These are phyloP conservation scores for Cladosporium sp. DNA, from an alignment of 2,329 filamentous ascomycete genomes.

Conservation along the genomic window DNA sequence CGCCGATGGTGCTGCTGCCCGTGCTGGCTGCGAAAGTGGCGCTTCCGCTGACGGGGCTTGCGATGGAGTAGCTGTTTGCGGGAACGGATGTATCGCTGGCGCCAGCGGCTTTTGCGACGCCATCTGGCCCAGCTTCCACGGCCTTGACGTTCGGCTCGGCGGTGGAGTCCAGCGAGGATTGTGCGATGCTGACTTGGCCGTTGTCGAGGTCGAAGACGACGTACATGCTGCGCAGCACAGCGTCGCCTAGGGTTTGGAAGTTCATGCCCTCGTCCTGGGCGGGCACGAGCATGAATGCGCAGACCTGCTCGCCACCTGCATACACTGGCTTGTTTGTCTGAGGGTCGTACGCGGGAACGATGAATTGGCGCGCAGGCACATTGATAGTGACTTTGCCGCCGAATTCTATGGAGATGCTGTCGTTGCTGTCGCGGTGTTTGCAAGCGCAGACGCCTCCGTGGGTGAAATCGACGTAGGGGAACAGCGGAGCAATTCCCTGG, in stretches of 20 bases:
- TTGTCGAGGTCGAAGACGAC: conserved; percentile 41
- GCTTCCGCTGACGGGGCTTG: conserved; percentile 26
- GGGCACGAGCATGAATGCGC: conserved; percentile 31
- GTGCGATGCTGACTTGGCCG: conserved; percentile 36
- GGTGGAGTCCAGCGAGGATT: conserved; percentile 32
- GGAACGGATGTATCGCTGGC: conserved; percentile 22
- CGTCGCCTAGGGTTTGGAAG: conserved; percentile 34
- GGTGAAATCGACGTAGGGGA: conserved; percentile 26
- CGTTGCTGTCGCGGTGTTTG: conserved; percentile 27
- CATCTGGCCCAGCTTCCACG: conserved; percentile 30
- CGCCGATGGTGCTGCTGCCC: conserved; percentile 29
- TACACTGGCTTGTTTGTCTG: conserved; percentile 27
- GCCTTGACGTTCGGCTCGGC: conserved; percentile 27
- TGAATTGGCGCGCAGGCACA: conserved; percentile 32
- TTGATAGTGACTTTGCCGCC: conserved; percentile 31
- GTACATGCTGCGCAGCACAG: conserved; percentile 37
- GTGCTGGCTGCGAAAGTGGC: conserved; percentile 27
- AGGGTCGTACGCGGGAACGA: conserved; percentile 33
- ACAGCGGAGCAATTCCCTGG: conserved; percentile 24
- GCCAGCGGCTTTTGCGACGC: conserved; percentile 31
- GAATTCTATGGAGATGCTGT: conserved; percentile 33
- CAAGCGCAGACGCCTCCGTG: conserved; percentile 27
- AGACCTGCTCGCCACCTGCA: conserved; percentile 26
- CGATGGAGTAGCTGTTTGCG: conserved; percentile 26
- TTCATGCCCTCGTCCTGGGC: conserved; percentile 16